Base-by-base conservation (phyloP, 2,329 filamentous ascomycete genomes). In the Cladosporium colombiae region DNA sequence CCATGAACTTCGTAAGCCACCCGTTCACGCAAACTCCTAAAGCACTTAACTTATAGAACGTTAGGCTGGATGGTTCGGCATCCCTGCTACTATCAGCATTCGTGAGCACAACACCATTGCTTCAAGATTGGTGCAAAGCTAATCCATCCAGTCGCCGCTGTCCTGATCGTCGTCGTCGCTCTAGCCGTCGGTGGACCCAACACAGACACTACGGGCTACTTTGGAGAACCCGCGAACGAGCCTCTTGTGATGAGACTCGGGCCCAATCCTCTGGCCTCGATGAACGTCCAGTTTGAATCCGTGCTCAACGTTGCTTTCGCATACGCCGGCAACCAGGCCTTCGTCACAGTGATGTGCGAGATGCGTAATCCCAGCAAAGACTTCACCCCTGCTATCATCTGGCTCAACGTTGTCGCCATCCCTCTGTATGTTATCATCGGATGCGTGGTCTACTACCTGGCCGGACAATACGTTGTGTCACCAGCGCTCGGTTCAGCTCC, bases 171-270 rank as follows among this genome's bases (percentile, higher is more conserved):
- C 4, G 21, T 53, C 29, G 33, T 62, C 86, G 11, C 90, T 89
- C 68, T 92, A 87, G 57, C 88, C 85, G 76, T 91, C 89, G 25
- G 92, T 82, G 0, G 87, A 89, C 0, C 89, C 90, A 63, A 92
- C 84, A 65, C 89, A 85, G 23, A 90, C 88, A 44, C 58, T 5
- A 33, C 46, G 18, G 66, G 89, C 86, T 0, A 91, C 31, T 62
- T 62, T 14, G 59, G 29, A 16, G 59, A 62, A 18, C 59, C 59
- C n/a, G 27, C 59, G 6, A 52, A 52, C 44, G 59, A 62, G 21
- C 59, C 59, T 11, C 29, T 62, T 0, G n/a, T 52, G 4, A 52
- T 62, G 59, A 52, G 46, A n/a, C 59, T 62, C 11, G 59, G 59
- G 4, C 59, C 59, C 0, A 62, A 62, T 7, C 59, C 59, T 37